Conservation (phyloP, 2,329 filamentous ascomycete genomes). For the Penicillium sp. region DNA sequence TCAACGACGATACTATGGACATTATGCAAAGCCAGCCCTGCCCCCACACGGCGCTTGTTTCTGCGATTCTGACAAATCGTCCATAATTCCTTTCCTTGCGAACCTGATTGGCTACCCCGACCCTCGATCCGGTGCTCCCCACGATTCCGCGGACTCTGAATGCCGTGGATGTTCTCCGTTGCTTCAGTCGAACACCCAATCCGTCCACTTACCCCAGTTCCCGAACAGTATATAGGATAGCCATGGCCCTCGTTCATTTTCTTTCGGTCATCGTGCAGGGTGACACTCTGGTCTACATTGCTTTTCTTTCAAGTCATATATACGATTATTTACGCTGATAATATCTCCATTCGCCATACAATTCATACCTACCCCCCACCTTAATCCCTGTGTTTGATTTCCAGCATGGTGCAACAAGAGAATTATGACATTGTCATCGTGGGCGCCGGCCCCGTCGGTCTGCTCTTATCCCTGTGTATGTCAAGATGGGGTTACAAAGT, state of each 20-base stretch:
- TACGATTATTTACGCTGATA: background rate
- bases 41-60: conserved; percentile 11
- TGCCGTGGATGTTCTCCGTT: conserved; percentile 30
- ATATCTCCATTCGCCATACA: background rate
- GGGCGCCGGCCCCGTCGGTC: conserved; percentile 78
- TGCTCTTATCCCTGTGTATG: conserved; percentile 78
- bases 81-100: background rate
- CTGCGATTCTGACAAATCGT: conserved; percentile 5
- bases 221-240: conserved; percentile 22
- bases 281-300: background rate
- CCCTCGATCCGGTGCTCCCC: conserved; percentile 12
- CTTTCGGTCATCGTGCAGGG: conserved; percentile 7
- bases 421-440: conserved; percentile 68
- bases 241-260: conserved; percentile 14
- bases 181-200: conserved; percentile 5
- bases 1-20: conserved; percentile 22
- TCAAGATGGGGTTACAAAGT: conserved; percentile 90
- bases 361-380: background rate
- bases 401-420: conserved; percentile 33
- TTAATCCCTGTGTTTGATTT: background rate
- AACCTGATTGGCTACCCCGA: conserved; percentile 6
- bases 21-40: background rate
- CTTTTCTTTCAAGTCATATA: background rate
- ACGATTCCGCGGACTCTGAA: conserved; percentile 29
- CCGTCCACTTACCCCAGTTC: conserved; percentile 17